Conservation (phyloP, 2,329 filamentous ascomycete genomes). For the Gremmenia infestans region DNA sequence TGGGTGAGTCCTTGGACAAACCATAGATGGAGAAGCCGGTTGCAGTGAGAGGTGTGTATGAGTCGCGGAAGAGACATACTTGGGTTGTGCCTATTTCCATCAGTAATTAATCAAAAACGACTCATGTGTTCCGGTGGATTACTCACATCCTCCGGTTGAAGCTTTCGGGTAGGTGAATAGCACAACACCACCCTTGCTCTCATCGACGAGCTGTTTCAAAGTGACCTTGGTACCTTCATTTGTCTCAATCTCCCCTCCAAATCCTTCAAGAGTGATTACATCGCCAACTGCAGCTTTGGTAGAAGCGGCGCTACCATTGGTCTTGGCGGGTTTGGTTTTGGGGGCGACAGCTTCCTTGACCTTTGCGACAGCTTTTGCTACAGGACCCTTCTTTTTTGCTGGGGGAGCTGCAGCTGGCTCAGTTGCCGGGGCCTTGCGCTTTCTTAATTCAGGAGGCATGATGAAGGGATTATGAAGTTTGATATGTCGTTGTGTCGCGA, state of each 20-base stretch:
- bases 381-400: slow-evolving; percentile 41
- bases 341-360: slow-evolving; percentile 33
- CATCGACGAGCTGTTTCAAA: slow-evolving; percentile 73
- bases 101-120: not conserved
- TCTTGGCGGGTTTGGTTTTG: slow-evolving; percentile 27
- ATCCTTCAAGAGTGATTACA: slow-evolving; percentile 51
- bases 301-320: slow-evolving; percentile 18
- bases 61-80: slow-evolving; percentile 88
- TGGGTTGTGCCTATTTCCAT: slow-evolving; percentile 74
- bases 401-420: slow-evolving; percentile 42
- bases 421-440: slow-evolving; percentile 52
- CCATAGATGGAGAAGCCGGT: slow-evolving; percentile 85
- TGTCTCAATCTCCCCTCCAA: slow-evolving; percentile 72
- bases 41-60: slow-evolving; percentile 68
- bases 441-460: slow-evolving; percentile 56
- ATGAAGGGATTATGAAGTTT: slow-evolving; percentile 10
- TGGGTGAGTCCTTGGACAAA: slow-evolving; percentile 80
- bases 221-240: slow-evolving; percentile 78
- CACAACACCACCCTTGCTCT: slow-evolving; percentile 81
- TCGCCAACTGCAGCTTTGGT: slow-evolving; percentile 47
- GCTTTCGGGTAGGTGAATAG: slow-evolving; percentile 96
- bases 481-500: slow-evolving; percentile 8
- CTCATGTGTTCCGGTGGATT: not conserved
- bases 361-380: slow-evolving; percentile 37
- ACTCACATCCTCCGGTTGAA: slow-evolving; percentile 88